Base-by-base conservation (phyloP, 306 rosid species). In the Hippophae tibetana region DNA sequence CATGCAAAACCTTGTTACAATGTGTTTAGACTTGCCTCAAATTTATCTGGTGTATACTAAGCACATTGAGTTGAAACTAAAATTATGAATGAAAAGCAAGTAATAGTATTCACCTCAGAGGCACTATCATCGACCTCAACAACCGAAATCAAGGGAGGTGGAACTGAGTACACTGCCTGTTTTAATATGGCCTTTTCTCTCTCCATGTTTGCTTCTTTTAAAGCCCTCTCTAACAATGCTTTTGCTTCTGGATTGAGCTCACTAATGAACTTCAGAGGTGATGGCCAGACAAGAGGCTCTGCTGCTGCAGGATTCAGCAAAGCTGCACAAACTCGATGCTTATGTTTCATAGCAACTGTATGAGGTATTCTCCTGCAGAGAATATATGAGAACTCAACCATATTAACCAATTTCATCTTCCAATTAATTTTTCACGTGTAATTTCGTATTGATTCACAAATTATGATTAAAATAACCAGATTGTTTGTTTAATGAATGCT, bases 231-330 rank as follows among this genome's bases (percentile, higher is more conserved):
- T 68, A 89, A 63, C 60, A 89, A 66, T 56, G 82, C 84, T 64
- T 86, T 89, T 12, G 95, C 97, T 47, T 89, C 97, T 13, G 78
- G 84, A 62, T 80, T 79, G 61, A 89, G 93, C 77, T 89, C 88
- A n/a, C 84, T 80, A 61, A 89, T 86, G 76, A 89, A 84, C 79
- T 86, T 84, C 60, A 89, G 63, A 7, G 92, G 95, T 7, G 97
- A 82, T 53, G 97, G 97, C 97, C 97, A 89, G 61, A 89, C 93
- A 50, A 89, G 89, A 1, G 88, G 97, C 64, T 87, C 95, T 13
- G 94, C 93, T 23, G 97, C 66, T 53, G 95, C 82, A 42, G 95
- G 95, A 62, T 89, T 73, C 49, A 89, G 80, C 42, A 89, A 67
- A 45, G 84, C 83, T 47, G 97, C 97, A 45, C 97, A 89, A 13